Percentiles rank a stretch among this genome's conserved stretches.
These are phyloP conservation scores for Wickerhamomyces bovis DNA, from an alignment of 805 yeast genomes.

Conservation along the genomic window DNA sequence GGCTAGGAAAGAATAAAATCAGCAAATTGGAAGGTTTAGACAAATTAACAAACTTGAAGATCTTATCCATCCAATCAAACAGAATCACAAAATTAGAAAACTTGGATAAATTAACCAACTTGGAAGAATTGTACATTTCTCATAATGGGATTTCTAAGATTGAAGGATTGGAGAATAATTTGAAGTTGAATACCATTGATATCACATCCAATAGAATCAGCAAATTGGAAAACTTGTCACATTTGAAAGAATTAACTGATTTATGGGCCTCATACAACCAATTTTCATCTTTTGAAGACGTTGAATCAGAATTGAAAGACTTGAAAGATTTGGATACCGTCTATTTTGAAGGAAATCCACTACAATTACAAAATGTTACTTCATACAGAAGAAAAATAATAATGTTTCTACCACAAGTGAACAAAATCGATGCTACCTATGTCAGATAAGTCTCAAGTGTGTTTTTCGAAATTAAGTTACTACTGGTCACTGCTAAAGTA, in stretches of 20 bases:
- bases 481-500: too few species aligned
- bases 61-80: slow-evolving; percentile 87
- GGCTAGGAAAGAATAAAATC: slow-evolving; percentile 90
- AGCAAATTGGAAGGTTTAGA: slow-evolving; percentile 55
- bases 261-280: slow-evolving; percentile 87
- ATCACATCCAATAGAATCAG: slow-evolving; percentile 68
- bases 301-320: slow-evolving; percentile 57
- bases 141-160: slow-evolving; percentile 73
- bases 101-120: slow-evolving; percentile 57
- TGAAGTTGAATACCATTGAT: slow-evolving; percentile 67
- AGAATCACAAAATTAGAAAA: slow-evolving; percentile 75
- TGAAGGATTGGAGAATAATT: slow-evolving; percentile 71
- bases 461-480: too few species aligned
- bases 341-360: slow-evolving; percentile 89
- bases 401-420: slow-evolving; percentile 59
- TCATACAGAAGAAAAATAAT: slow-evolving; percentile 80
- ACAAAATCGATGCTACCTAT: slow-evolving; percentile 90
- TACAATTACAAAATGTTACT: slow-evolving; percentile 67
- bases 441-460: slow-evolving; percentile 28
- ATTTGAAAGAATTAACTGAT: slow-evolving; percentile 72
- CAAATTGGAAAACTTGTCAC: slow-evolving; percentile 57
- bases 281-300: slow-evolving; percentile 60
- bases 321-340: slow-evolving; percentile 74
- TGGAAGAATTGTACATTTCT: slow-evolving; percentile 84
- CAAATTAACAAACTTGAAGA: slow-evolving; percentile 53